phyloP scores from a whole-genome alignment of 1,139 yeast genomes.

The Scheffersomyces insectosa region DNA sequence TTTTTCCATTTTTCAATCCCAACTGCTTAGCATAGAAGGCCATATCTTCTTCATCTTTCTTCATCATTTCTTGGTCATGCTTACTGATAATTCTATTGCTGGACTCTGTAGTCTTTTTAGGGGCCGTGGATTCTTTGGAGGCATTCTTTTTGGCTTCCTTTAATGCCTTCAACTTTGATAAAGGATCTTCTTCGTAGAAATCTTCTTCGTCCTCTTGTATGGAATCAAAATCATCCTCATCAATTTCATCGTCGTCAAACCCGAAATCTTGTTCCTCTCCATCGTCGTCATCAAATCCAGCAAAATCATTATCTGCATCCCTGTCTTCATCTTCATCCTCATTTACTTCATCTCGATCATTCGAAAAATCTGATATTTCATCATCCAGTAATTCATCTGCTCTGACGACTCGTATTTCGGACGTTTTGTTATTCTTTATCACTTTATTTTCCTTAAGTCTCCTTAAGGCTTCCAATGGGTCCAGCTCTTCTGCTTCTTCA shows the following conservation, averaged over 20 bases:
- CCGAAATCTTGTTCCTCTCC: conserved; percentile 6
- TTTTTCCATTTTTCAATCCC: conserved; percentile 61
- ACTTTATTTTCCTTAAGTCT: conserved; percentile 18
- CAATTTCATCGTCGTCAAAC: conserved; percentile 10
- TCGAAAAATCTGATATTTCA: conserved; percentile 7
- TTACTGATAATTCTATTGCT: conserved; percentile 23
- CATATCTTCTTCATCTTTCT: conserved; percentile 75
- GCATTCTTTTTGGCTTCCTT: conserved; percentile 13
- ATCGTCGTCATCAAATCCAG: conserved; percentile 6
- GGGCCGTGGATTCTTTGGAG: conserved; percentile 7
- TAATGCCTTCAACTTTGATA: conserved; percentile 20
- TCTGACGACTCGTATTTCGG: conserved; percentile 20
- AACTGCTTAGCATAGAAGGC: conserved; percentile 80
- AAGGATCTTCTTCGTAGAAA: conserved; percentile 19
- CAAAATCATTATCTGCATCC: conserved; percentile 15
- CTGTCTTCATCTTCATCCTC: conserved; percentile 4
- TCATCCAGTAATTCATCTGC: conserved; percentile 32
- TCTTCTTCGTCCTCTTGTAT: conserved; percentile 15
- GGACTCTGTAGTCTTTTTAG: conserved; percentile 10
- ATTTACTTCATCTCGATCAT: conserved; percentile 4
- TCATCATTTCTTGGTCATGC: conserved; percentile 45
- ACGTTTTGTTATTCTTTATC: background rate
- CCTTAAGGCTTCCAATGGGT: conserved; percentile 24
- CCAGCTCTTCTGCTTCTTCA: conserved; percentile 17
- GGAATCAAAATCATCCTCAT: conserved; percentile 14